Percentiles rank a stretch among this genome's conserved stretches.
These are phyloP conservation scores for Pseudocercospora musae DNA, from an alignment of 2,329 filamentous ascomycete species.

Conservation along the genomic window DNA sequence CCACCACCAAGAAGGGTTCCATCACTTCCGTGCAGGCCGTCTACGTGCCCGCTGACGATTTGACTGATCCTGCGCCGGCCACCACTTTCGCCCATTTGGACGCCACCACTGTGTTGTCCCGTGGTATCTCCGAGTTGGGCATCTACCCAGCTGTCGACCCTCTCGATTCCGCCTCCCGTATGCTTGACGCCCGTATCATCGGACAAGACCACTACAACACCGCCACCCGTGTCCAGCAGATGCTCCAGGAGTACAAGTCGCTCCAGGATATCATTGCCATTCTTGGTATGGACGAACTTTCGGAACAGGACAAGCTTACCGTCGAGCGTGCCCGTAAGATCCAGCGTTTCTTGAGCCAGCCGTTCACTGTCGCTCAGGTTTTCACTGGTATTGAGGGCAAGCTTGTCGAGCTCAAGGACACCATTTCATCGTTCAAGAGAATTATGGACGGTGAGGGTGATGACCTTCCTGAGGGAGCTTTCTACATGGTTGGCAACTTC, in stretches of 20 bases:
- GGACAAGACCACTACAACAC: slow-evolving; percentile 97
- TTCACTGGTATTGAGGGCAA: slow-evolving; percentile 94
- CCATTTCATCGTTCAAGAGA: slow-evolving; percentile 94
- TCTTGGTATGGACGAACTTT: slow-evolving; percentile 99
- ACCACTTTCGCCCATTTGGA: slow-evolving; percentile 99
- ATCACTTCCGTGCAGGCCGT: slow-evolving; percentile 99
- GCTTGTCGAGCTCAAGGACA: slow-evolving; percentile 98
- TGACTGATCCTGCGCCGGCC: slow-evolving; percentile 98
- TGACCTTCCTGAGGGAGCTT: slow-evolving; percentile 85
- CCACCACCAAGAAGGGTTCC: slow-evolving; percentile 98
- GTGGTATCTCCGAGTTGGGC: slow-evolving; percentile 99
- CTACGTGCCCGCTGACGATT: slow-evolving; percentile 99
- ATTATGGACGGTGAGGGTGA: slow-evolving; percentile 95
- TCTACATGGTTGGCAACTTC: slow-evolving; percentile 99
- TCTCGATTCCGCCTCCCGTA: slow-evolving; percentile 98
- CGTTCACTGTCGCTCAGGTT: slow-evolving; percentile 85
- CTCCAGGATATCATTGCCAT: slow-evolving; percentile 99
- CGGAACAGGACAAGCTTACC: slow-evolving; percentile 97
- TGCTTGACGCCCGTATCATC: slow-evolving; percentile 98
- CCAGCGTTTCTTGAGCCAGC: slow-evolving; percentile 99
- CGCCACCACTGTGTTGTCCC: slow-evolving; percentile 99
- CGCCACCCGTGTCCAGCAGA: slow-evolving; percentile 94
- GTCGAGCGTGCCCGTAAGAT: slow-evolving; percentile 99
- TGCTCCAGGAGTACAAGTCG: slow-evolving; percentile 99
- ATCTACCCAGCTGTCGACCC: slow-evolving; percentile 99